Evolutionary conservation across 169 alveolate genomes (phyloP).

Genomic region (Plasmodium gaboni): DNA sequence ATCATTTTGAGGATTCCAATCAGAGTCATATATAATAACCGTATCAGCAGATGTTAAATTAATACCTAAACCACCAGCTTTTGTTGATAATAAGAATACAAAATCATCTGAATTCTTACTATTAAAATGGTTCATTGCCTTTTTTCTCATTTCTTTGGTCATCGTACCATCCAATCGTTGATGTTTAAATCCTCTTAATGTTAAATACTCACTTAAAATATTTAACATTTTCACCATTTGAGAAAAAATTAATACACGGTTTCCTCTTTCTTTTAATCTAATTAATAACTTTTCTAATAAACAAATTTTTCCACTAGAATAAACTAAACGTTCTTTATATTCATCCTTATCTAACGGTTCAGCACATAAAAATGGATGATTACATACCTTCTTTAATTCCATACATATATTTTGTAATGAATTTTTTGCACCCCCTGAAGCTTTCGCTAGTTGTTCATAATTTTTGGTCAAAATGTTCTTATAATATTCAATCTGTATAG

Average conservation of each 20-base stretch:
- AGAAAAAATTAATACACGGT: conserved; percentile 96
- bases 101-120: conserved; percentile 94
- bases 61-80: conserved; percentile 98
- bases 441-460: conserved; percentile 91
- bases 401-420: conserved; percentile 93
- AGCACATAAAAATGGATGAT: conserved; percentile 98
- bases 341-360: conserved; percentile 92
- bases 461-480: conserved; percentile 90
- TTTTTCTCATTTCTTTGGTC: conserved; percentile 96
- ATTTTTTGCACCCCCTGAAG: conserved; percentile 91
- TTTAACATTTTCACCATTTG: conserved; percentile 98
- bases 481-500: conserved; percentile 91
- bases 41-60: conserved; percentile 97
- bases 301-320: conserved; percentile 95
- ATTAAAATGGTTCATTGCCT: conserved; percentile 96
- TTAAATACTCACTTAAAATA: conserved; percentile 96
- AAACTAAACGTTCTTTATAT: conserved; percentile 90
- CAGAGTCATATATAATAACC: conserved; percentile 96
- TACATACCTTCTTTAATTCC: conserved; percentile 98
- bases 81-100: conserved; percentile 97
- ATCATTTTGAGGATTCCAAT: conserved; percentile 99
- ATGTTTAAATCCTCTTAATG: conserved; percentile 94
- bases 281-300: conserved; percentile 94
- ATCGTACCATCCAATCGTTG: conserved; percentile 99
- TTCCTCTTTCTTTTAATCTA: conserved; percentile 93